Percentiles rank a stretch among this genome's conserved stretches.
phyloP scores from a whole-genome alignment of 768 basidiomycete genomes.

The Termitomyces sp. region DNA sequence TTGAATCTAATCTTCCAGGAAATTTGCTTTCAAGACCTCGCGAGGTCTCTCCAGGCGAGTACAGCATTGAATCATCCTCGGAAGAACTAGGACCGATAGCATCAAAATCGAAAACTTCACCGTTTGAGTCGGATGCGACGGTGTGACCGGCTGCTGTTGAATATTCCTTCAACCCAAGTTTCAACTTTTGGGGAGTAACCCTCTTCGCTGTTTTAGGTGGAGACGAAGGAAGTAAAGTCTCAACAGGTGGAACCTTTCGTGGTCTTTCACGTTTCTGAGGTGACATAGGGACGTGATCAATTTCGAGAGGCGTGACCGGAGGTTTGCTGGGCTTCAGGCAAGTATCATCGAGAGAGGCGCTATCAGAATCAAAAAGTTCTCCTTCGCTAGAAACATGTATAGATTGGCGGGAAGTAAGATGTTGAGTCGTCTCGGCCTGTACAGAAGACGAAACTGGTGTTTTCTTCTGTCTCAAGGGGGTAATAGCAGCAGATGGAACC shows the following conservation, averaged over 20 bases:
- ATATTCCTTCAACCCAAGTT: background rate
- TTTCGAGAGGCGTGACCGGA: background rate
- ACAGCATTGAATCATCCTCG: constrained; percentile 3
- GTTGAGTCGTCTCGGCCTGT: background rate
- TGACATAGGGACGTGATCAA: background rate
- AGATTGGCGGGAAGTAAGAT: background rate
- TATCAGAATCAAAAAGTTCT: constrained; percentile 2
- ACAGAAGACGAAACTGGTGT: background rate
- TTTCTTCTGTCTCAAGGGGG: background rate
- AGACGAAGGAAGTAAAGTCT: background rate
- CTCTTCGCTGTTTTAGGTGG: background rate
- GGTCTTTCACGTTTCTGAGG: constrained; percentile 11
- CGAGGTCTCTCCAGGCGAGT: background rate
- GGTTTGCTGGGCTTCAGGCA: background rate
- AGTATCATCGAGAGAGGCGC: background rate
- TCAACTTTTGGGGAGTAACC: background rate
- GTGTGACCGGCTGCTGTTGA: constrained; percentile 1
- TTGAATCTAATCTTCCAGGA: too few relatives aligned
- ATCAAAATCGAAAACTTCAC: constrained; percentile 22
- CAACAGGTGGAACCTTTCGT: background rate
- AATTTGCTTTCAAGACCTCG: too few relatives aligned
- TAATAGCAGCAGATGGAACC: background rate
- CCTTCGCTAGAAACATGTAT: constrained; percentile 5
- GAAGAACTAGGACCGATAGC: constrained; percentile 9
- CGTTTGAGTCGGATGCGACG: constrained; percentile 11